A percentile compares a stretch with the other conserved stretches of the same genome.
Evolutionary conservation across 768 basidiomycete species (phyloP).

Genomic region (Suillus weaverae): DNA sequence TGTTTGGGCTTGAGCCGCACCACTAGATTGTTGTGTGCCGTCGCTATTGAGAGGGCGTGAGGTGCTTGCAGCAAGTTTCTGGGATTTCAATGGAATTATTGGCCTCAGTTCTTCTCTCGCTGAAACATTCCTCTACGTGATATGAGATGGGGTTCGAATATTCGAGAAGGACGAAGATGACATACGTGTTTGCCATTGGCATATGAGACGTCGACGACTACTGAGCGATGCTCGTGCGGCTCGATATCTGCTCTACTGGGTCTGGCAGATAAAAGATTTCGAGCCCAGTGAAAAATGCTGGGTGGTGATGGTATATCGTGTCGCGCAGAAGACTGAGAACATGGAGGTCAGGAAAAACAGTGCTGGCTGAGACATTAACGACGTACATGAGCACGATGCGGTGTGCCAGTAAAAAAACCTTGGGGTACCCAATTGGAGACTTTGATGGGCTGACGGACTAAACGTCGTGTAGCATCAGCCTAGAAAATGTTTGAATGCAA

Average conservation of each 20-base stretch:
- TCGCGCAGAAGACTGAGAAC: not conserved
- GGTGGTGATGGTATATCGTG: not conserved
- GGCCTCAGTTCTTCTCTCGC: not conserved
- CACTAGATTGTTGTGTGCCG: not conserved
- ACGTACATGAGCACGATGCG: too few species aligned
- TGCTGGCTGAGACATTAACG: too few species aligned
- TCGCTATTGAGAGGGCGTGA: not conserved
- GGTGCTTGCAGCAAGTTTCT: not conserved
- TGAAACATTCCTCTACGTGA: not conserved
- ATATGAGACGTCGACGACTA: not conserved
- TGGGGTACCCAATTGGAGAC: too few species aligned
- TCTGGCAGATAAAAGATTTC: not conserved
- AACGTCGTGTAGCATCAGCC: too few species aligned
- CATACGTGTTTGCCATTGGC: not conserved
- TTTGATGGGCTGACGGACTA: too few species aligned
- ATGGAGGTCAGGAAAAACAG: not conserved
- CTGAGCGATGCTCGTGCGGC: not conserved
- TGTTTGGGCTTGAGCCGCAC: not conserved
- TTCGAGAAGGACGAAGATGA: not conserved
- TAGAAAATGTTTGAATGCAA: too few species aligned
- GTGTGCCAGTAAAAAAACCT: too few species aligned
- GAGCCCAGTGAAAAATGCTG: not conserved
- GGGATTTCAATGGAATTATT: not conserved
- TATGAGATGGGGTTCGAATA: not conserved
- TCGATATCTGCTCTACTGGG: not conserved